These are phyloP conservation scores for Trichoderma endophyticum DNA, from an alignment of 2,329 filamentous ascomycete genomes.

Conservation along the genomic window DNA sequence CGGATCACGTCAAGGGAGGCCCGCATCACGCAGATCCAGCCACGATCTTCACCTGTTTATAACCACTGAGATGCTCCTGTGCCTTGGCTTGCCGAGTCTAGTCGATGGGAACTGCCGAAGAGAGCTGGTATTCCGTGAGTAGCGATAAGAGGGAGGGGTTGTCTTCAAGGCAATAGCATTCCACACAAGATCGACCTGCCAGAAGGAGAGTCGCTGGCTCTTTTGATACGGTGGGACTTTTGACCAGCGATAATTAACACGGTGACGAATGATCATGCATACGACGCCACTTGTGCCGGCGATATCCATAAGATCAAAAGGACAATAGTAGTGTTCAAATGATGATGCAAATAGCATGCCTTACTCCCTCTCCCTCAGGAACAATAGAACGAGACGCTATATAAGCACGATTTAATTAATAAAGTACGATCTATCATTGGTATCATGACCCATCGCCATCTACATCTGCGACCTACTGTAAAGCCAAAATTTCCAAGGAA, in stretches of 20 bases:
- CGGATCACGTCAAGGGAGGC: neutral
- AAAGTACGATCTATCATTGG: neutral
- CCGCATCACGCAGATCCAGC: neutral
- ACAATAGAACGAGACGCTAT: neutral
- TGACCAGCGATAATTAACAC: neutral
- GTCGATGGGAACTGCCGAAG: constrained; percentile 2
- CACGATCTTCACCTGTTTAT: neutral
- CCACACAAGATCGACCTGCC: constrained; percentile 10
- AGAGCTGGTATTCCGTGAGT: neutral
- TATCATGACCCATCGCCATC: neutral
- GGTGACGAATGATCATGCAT: neutral
- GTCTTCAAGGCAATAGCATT: neutral
- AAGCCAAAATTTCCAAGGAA: neutral
- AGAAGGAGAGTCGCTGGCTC: neutral
- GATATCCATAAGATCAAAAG: neutral
- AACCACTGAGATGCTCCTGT: neutral
- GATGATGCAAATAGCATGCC: neutral
- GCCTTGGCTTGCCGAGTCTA: neutral
- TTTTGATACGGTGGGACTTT: constrained; percentile 7
- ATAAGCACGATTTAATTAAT: too few species aligned
- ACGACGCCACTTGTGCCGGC: neutral
- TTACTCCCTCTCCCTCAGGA: neutral
- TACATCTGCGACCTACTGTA: neutral
- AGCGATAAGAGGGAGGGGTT: neutral
- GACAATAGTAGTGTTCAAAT: neutral